Base-by-base conservation (phyloP, 345 rosid genomes). In the Turritis glabra region DNA sequence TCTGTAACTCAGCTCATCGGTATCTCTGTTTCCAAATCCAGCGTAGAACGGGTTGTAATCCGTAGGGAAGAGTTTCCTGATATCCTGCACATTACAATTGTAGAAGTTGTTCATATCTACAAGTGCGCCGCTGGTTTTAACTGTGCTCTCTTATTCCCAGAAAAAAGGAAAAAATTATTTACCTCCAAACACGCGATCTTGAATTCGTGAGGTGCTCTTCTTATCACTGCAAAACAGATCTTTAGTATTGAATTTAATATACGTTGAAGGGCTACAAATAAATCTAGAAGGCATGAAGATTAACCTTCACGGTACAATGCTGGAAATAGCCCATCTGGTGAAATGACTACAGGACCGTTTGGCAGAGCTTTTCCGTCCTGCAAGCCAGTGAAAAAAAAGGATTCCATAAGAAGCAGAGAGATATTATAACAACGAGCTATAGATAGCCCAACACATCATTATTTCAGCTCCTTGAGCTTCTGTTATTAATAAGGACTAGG, bases 131-230 rank as follows among this genome's bases (percentile, higher is more conserved):
- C 18, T 26, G 11, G 35, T n/a, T 40, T 58, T 15, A 15, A 40
- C 5, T 32, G 0, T 37, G 61, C 8, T 37, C 66, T 51, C 21
- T 61, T 3, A 61, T 37, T 43, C 29, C 37, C 8, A 12, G 19
- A 6, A 56, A 47, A 57, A 17, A 3, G 30, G 9, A 3, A 35
- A 2, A 61, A 37, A 33, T 7, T 47, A 35, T 53, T 64, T 85
- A 89, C 98, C 98, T 93, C 88, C 67, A 93, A 72, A 82, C 98
- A 93, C 4, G 97, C 97, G 40, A 93, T 93, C 81, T 93, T 93
- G 85, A 93, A 93, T 69, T 93, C 97, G 27, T 93, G 98, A 41
- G 98, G 98, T 23, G 98, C 93, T 80, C 97, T 86, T 83, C 98
- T 81, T 72, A 93, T 90, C 23, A 93, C 98, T 93, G 86, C 53